Conservation (phyloP, 352 stramenopile species). For the Blastocystis sp. region DNA sequence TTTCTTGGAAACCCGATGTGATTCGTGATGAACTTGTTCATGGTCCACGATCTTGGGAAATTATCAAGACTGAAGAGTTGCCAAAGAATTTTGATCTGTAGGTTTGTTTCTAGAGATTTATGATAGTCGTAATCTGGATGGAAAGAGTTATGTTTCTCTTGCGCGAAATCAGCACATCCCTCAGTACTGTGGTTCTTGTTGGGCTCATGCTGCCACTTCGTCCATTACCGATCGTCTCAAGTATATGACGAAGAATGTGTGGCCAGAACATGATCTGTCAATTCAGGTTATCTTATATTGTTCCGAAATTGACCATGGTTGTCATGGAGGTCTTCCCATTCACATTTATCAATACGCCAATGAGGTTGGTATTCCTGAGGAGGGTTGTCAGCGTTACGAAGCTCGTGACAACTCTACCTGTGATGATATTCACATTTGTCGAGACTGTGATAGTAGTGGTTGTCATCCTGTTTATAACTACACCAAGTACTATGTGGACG, state of each 20-base stretch:
- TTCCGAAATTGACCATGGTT: slow-evolving; percentile 48
- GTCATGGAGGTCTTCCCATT: slow-evolving; percentile 73
- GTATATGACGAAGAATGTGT: slow-evolving; percentile 49
- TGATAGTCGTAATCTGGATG: slow-evolving; percentile 79
- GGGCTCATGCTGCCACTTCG: slow-evolving; percentile 73
- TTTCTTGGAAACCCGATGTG: slow-evolving; percentile 31
- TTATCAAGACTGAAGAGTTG: slow-evolving; percentile 34
- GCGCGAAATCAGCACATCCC: slow-evolving; percentile 95
- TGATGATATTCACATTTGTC: slow-evolving; percentile 78
- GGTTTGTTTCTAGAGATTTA: neutral
- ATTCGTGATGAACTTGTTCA: slow-evolving; percentile 15
- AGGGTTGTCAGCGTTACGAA: slow-evolving; percentile 85
- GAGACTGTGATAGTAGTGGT: slow-evolving; percentile 75
- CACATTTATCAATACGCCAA: slow-evolving; percentile 83
- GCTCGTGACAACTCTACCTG: slow-evolving; percentile 78
- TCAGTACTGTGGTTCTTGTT: slow-evolving; percentile 72
- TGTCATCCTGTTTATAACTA: slow-evolving; percentile 80
- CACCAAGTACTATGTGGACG: slow-evolving; percentile 85
- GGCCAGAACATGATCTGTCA: slow-evolving; percentile 36
- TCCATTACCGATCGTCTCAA: slow-evolving; percentile 77
- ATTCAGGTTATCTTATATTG: slow-evolving; percentile 46
- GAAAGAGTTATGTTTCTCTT: slow-evolving; percentile 86
- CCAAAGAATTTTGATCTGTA: slow-evolving; percentile 43
- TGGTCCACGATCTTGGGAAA: slow-evolving; percentile 4
- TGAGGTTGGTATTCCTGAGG: slow-evolving; percentile 83